phyloP scores from a whole-genome alignment of 768 basidiomycete genomes.

The Coprinellus micaceus region DNA sequence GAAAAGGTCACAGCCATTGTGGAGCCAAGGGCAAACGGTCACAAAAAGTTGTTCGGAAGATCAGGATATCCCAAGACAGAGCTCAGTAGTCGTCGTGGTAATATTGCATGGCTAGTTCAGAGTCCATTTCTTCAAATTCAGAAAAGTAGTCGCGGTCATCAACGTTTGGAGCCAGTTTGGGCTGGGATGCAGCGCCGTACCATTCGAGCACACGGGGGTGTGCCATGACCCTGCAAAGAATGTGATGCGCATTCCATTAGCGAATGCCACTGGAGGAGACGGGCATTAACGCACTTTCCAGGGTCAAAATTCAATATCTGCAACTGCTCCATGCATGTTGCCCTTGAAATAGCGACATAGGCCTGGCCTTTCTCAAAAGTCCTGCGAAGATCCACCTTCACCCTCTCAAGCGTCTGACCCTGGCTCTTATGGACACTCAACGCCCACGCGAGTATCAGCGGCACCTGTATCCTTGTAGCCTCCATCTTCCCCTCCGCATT shows the following conservation, averaged over 20 bases:
- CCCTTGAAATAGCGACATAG: constrained; percentile 72
- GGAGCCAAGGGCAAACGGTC: too few species aligned
- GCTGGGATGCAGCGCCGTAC: constrained; percentile 29
- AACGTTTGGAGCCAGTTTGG: too few species aligned
- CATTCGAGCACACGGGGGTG: constrained; percentile 62
- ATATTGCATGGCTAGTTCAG: constrained; percentile 29
- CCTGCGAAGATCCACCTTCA: constrained; percentile 70
- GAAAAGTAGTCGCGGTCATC: neutral
- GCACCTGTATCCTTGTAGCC: constrained; percentile 51
- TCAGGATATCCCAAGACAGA: too few species aligned
- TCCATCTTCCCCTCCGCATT: constrained; percentile 57
- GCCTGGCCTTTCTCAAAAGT: constrained; percentile 83
- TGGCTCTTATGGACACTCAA: constrained; percentile 88
- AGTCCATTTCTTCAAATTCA: constrained; percentile 29
- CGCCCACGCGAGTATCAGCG: constrained; percentile 84
- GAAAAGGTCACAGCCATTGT: too few species aligned
- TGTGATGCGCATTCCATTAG: neutral
- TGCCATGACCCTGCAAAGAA: constrained; percentile 49
- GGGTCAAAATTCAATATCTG: constrained; percentile 64
- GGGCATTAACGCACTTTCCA: constrained; percentile 37
- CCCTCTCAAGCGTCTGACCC: constrained; percentile 83
- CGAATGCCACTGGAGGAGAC: neutral
- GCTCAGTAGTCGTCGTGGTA: too few species aligned
- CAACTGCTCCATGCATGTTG: constrained; percentile 60
- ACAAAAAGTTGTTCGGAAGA: too few species aligned